phyloP scores from a whole-genome alignment of 2,329 filamentous ascomycete genomes.

The Albifimbria verrucaria region DNA sequence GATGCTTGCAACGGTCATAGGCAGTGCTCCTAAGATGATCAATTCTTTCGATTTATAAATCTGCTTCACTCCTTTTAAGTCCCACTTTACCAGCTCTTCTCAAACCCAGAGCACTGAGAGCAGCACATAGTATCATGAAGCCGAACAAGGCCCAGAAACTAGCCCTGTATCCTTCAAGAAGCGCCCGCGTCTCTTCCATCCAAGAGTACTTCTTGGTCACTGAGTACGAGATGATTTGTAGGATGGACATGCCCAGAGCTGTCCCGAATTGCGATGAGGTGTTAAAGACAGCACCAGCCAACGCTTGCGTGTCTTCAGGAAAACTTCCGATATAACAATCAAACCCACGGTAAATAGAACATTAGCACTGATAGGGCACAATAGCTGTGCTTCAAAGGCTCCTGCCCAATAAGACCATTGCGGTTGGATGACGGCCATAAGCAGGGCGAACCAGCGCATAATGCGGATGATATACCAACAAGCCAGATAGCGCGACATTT shows the following conservation, averaged over 20 bases:
- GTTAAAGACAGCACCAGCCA: constrained; percentile 62
- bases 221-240: constrained; percentile 40
- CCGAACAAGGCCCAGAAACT: constrained; percentile 50
- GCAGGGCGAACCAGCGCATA: constrained; percentile 44
- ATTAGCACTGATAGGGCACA: constrained; percentile 39
- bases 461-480: constrained; percentile 33
- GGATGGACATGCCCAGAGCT: constrained; percentile 43
- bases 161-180: constrained; percentile 47
- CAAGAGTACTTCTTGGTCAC: constrained; percentile 31
- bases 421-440: constrained; percentile 52
- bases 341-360: constrained; percentile 55
- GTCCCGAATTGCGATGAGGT: constrained; percentile 54
- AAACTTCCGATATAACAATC: constrained; percentile 51
- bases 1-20: too few relatives aligned
- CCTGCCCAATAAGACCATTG: constrained; percentile 49
- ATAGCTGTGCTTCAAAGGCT: constrained; percentile 39
- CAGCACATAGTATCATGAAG: constrained; percentile 37
- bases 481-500: constrained; percentile 36
- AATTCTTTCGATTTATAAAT: not conserved
- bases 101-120: constrained; percentile 36
- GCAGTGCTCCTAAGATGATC: too few relatives aligned
- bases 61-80: constrained; percentile 35
- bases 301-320: constrained; percentile 53
- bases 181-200: constrained; percentile 21
- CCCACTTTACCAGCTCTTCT: constrained; percentile 42